A percentile compares a stretch with the other conserved stretches of the same genome.
These are phyloP conservation scores for Gynostemma pentaphyllum DNA, from an alignment of 306 rosid species.

Conservation along the genomic window DNA sequence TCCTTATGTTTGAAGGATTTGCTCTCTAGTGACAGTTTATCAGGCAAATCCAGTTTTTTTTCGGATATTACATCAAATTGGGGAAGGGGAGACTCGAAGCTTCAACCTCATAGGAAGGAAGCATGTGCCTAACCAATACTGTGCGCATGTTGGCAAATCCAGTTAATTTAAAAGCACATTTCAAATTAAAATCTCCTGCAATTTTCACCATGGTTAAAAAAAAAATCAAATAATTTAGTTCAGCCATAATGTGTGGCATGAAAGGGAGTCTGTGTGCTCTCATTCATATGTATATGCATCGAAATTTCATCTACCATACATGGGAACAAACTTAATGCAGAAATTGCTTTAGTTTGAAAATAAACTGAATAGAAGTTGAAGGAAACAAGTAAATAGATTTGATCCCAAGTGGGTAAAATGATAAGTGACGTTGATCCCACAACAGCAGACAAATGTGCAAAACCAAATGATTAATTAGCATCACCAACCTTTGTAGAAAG, in stretches of 20 bases:
- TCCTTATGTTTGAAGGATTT: background rate
- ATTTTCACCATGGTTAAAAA: background rate
- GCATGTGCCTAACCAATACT: no score
- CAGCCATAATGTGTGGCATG: background rate
- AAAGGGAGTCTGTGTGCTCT: background rate
- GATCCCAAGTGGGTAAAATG: background rate
- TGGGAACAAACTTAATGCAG: background rate
- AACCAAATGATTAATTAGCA: background rate
- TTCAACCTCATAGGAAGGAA: no score
- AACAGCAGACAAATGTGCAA: background rate
- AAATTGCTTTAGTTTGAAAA: no score
- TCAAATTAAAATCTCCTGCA: background rate
- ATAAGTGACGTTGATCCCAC: background rate
- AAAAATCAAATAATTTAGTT: background rate
- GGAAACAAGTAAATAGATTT: background rate
- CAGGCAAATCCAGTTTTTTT: no score
- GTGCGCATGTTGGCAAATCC: no score
- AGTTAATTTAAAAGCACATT: background rate
- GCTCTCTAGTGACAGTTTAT: no score
- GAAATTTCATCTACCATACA: background rate
- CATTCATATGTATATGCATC: background rate
- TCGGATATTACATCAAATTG: no score
- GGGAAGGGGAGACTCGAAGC: no score
- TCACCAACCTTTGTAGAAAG: conserved; percentile 73
- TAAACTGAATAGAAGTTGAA: background rate